Conservation (phyloP, 495 filamentous ascomycete genomes). For the Usnea hakonensis region DNA sequence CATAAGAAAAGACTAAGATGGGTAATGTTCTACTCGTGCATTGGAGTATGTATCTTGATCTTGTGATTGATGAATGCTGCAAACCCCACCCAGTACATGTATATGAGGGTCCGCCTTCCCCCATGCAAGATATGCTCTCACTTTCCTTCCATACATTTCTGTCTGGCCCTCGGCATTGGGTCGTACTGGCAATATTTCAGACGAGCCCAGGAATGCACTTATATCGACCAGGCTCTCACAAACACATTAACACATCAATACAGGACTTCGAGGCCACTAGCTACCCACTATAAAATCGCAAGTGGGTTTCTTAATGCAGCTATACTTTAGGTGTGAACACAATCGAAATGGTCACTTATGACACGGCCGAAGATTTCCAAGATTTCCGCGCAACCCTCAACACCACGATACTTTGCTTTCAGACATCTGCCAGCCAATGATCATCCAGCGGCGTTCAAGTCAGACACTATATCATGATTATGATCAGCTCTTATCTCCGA, state of each 20-base stretch:
- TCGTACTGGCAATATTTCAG: not conserved
- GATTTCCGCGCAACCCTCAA: not conserved
- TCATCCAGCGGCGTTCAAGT: not conserved
- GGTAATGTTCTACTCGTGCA: too few relatives aligned
- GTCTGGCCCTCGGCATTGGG: not conserved
- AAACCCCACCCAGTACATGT: not conserved
- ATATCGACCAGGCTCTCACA: not conserved
- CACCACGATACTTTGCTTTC: too few relatives aligned
- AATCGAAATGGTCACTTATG: not conserved
- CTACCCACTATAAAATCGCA: too few relatives aligned
- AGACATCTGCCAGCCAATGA: not conserved
- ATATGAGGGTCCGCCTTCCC: not conserved
- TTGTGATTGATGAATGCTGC: too few relatives aligned
- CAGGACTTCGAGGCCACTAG: not conserved
- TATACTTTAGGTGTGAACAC: too few relatives aligned
- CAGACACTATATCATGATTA: not conserved
- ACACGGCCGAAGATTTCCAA: not conserved
- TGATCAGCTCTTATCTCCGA: not conserved
- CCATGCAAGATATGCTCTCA: not conserved
- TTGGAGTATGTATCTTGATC: too few relatives aligned
- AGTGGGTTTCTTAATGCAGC: not conserved
- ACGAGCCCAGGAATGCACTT: not conserved
- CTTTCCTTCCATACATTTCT: not conserved
- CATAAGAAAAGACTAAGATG: too few relatives aligned
- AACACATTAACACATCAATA: not conserved